Base-by-base conservation (phyloP, 805 yeast species). In the Wickerhamiella occidentalis region DNA sequence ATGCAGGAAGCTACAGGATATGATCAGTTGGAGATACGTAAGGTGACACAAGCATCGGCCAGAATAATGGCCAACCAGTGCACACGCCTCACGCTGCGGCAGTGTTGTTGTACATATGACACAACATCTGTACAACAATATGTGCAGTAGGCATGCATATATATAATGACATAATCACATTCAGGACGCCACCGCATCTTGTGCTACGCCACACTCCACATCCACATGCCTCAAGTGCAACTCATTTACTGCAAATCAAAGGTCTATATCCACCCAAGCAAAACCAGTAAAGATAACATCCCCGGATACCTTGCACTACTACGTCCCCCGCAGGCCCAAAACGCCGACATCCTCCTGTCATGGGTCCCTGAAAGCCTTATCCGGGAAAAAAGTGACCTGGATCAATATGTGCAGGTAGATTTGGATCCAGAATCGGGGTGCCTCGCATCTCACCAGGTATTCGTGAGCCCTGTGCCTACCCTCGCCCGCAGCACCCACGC, bases 181-280 rank as follows among this genome's bases (percentile, higher is more conserved):
- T n/a, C n/a, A n/a, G n/a, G n/a, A n/a, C n/a, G n/a, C 21, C 13
- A 25, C 28, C 28, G 6, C 28, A 25, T 9, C 28, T 25, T 25
- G 28, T 9, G 9, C 28, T 30, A 5, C n/a, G 35, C 35, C 15
- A n/a, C 15, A 30, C 35, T 30, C 15, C n/a, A n/a, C n/a, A n/a
- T n/a, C n/a, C n/a, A n/a, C n/a, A n/a, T n/a, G n/a, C n/a, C 15
- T 29, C 13, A 55, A 28, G 64, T 62, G 28, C 60, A 59, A 51
- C 60, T 68, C 37, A 54, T 68, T n/a, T 68, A 66, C 55, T 63
- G 66, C 45, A 67, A 69, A 52, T 64, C 70, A 22, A 68, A 68
- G 52, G 92, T 83, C 6, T 87, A 78, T 62, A 74, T 88, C 3
- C 98, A 92, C 64, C 94, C 95, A 3, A 76, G 92, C 0, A 69